phyloP scores from a whole-genome alignment of 306 rosid genomes.

The Cicer yamashitae region DNA sequence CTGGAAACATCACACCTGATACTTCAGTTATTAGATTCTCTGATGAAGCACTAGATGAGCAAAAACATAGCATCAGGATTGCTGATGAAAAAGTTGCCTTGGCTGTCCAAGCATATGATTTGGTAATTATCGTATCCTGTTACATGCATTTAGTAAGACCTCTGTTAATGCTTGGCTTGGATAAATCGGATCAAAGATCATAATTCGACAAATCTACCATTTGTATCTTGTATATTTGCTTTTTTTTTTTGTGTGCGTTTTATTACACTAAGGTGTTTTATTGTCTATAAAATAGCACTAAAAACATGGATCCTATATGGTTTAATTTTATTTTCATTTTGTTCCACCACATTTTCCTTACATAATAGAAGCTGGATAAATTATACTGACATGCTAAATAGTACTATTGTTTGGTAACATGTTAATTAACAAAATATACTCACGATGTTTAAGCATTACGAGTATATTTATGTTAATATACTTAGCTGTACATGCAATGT shows the following conservation, averaged over 20 bases:
- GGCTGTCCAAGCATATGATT: conserved; percentile 93
- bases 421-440: not conserved
- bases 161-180: conserved; percentile 12
- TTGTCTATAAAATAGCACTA: conserved; percentile 14
- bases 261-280: not conserved
- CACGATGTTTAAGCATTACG: not conserved
- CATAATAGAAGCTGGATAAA: conserved; percentile 9
- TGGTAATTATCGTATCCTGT: conserved; percentile 62
- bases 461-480: not conserved
- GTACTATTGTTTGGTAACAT: conserved; percentile 6
- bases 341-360: conserved; percentile 1
- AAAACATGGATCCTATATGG: conserved; percentile 18
- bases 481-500: not conserved
- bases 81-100: conserved; percentile 91
- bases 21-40: conserved; percentile 74
- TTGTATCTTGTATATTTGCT: conserved; percentile 7
- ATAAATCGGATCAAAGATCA: conserved; percentile 8
- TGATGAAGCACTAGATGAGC: conserved; percentile 96
- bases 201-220: conserved; percentile 8
- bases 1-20: conserved; percentile 76
- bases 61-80: conserved; percentile 91
- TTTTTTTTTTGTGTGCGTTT: not conserved
- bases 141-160: conserved; percentile 15
- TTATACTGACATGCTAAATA: conserved; percentile 17
- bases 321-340: conserved; percentile 10